phyloP scores from a whole-genome alignment of 768 basidiomycete genomes.

The Rhizopogon roseolus region DNA sequence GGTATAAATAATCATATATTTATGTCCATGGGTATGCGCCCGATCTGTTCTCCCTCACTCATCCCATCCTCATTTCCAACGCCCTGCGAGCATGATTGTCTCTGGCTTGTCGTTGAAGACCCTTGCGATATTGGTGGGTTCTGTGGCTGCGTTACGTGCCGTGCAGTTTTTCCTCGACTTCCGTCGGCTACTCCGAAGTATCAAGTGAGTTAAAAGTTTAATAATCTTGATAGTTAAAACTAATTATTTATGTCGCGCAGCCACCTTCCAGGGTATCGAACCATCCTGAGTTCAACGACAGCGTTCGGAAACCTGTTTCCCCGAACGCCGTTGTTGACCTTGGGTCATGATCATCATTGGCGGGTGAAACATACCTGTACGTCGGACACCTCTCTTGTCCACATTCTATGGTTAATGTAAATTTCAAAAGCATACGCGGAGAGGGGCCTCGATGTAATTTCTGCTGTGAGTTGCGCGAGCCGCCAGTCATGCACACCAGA shows the following conservation, averaged over 20 bases:
- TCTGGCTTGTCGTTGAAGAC: conserved; percentile 4
- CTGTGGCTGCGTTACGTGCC: not conserved
- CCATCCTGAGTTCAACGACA: not conserved
- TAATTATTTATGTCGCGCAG: not conserved
- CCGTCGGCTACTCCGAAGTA: not conserved
- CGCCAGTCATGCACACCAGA: not conserved
- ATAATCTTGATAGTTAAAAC: not conserved
- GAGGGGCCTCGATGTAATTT: conserved; percentile 32
- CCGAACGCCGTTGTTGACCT: not conserved
- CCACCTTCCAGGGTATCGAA: conserved; percentile 4
- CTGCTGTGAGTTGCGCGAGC: conserved; percentile 24
- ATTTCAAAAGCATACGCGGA: conserved; percentile 22
- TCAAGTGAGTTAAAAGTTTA: conserved; percentile 2
- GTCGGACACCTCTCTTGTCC: not conserved
- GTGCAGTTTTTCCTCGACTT: conserved; percentile 3
- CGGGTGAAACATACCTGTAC: conserved; percentile 2
- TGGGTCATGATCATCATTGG: conserved; percentile 6
- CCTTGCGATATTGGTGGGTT: not conserved
- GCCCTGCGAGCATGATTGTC: not conserved
- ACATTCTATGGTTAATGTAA: not conserved
- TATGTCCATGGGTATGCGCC: not conserved
- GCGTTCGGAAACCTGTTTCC: not conserved
- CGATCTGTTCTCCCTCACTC: not conserved
- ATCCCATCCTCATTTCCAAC: not conserved
- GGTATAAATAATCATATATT: not conserved